A percentile compares a stretch with the other conserved stretches of the same genome.
Conservation (phyloP, 805 yeast species). For the Metschnikowia matae region DNA sequence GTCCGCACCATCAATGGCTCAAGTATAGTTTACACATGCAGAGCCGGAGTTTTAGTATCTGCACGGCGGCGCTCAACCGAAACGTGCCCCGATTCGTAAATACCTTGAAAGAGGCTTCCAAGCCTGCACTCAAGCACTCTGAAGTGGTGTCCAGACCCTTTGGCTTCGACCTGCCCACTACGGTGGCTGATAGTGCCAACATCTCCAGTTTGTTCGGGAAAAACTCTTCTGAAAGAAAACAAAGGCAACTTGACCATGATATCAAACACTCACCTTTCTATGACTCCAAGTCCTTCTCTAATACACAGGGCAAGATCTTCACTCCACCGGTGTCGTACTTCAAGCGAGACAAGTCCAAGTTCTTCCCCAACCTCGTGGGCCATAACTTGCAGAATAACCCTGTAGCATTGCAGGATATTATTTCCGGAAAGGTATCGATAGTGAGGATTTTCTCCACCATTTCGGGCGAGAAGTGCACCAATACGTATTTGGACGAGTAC, state of each 20-base stretch:
- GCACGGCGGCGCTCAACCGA: constrained; percentile 5
- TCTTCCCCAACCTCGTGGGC: constrained; percentile 76
- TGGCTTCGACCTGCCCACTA: constrained; percentile 28
- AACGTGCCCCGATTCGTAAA: constrained; percentile 33
- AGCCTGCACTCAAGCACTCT: constrained; percentile 35
- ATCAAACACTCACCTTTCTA: constrained; percentile 42
- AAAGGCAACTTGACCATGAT: constrained; percentile 38
- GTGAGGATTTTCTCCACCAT: constrained; percentile 63
- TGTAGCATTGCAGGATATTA: constrained; percentile 32
- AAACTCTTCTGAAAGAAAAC: constrained; percentile 36
- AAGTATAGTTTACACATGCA: not conserved
- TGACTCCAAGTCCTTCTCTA: constrained; percentile 40
- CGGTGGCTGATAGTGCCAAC: constrained; percentile 15
- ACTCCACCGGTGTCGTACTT: constrained; percentile 78
- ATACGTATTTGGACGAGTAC: constrained; percentile 52
- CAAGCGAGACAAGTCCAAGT: constrained; percentile 64
- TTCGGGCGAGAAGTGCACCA: constrained; percentile 65
- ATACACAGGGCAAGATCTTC: constrained; percentile 82
- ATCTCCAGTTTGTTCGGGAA: constrained; percentile 25
- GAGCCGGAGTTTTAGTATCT: constrained; percentile 10
- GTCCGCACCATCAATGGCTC: not conserved
- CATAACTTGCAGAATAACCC: constrained; percentile 42
- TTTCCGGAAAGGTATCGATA: constrained; percentile 54
- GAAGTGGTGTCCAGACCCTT: constrained; percentile 33
- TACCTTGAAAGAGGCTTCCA: constrained; percentile 35